Evolutionary conservation across 352 stramenopile genomes (phyloP), one percentile per base, ranked within the genome.

Genomic region (Aphanomyces euteiches): DNA sequence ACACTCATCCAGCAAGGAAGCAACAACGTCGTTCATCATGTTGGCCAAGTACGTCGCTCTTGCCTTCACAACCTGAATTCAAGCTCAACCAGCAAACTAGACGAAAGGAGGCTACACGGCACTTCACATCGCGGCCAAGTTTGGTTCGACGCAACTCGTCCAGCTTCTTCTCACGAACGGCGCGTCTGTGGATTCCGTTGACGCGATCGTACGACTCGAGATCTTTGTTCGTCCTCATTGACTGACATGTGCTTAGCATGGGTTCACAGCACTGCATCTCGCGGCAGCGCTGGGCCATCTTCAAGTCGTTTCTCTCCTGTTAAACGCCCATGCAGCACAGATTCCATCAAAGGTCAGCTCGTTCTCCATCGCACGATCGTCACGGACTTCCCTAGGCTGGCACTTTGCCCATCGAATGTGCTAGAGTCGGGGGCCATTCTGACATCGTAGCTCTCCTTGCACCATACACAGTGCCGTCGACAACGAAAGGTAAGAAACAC

Each of bases 71-170:
- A n/a, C 39, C 57, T 56, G 2, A 1, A 19, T 13, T 56, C 8
- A 56, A n/a, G 2, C 40, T 56, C 15, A 48, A 6, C 5, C 15
- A 17, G n/a, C 28, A 12, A 7, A 17, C 7, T 40, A 90, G 75
- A 93, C 84, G 40, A 82, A 80, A 59, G 88, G 80, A 47, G 61
- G 61, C 28, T 92, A 93, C 75, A 77, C 83, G 0, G 73, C 84
- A 7, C 74, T 95, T 38, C 85, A 93, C 58, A 74, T 93, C 43
- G 85, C 87, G 4, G 82, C 87, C 21, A 76, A 78, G 7, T 92
- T 81, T 65, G 82, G 83, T 1, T 83, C 92, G 43, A 63, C 74
- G 4, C 41, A 67, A 7, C 66, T 92, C 38, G 77, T 89, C n/a
- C 77, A 87, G 58, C 4, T 79, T 37, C 72, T 93, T 37, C 69